These are phyloP conservation scores for Lentinula novae-zelandiae DNA, from an alignment of 1,284 basidiomycete species.

Conservation along the genomic window DNA sequence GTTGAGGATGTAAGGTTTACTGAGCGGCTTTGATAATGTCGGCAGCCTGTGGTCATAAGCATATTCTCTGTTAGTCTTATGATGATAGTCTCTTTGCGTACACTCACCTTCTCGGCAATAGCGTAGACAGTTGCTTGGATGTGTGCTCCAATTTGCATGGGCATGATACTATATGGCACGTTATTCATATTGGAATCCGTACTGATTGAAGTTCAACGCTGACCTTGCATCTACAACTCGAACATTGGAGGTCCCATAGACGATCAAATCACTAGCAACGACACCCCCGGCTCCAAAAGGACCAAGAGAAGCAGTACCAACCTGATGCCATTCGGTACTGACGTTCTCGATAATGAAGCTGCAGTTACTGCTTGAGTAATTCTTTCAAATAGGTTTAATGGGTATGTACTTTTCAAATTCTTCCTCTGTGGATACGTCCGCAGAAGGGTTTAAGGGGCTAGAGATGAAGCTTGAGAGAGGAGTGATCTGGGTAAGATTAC, in stretches of 20 bases:
- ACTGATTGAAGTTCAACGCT: not conserved
- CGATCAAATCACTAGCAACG: not conserved
- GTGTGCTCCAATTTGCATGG: slow-evolving; percentile 2
- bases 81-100: not conserved
- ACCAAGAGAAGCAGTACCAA: slow-evolving; percentile 8
- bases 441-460: not conserved
- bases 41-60: not conserved
- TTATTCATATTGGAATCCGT: not conserved
- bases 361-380: not conserved
- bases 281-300: slow-evolving; percentile 7
- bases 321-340: slow-evolving; percentile 3
- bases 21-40: not conserved
- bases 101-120: slow-evolving; percentile 7
- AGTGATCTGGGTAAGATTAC: not conserved
- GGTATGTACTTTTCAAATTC: not conserved
- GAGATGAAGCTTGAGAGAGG: slow-evolving; percentile 4
- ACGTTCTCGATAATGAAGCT: not conserved
- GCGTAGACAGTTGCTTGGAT: slow-evolving; percentile 9
- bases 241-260: slow-evolving; percentile 8
- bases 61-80: not conserved
- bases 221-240: slow-evolving; percentile 7
- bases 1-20: not conserved
- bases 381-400: not conserved
- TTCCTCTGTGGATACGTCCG: not conserved
- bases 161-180: not conserved